Evolutionary conservation across 345 rosid species (phyloP).

Genomic region (Brassica nigra): DNA sequence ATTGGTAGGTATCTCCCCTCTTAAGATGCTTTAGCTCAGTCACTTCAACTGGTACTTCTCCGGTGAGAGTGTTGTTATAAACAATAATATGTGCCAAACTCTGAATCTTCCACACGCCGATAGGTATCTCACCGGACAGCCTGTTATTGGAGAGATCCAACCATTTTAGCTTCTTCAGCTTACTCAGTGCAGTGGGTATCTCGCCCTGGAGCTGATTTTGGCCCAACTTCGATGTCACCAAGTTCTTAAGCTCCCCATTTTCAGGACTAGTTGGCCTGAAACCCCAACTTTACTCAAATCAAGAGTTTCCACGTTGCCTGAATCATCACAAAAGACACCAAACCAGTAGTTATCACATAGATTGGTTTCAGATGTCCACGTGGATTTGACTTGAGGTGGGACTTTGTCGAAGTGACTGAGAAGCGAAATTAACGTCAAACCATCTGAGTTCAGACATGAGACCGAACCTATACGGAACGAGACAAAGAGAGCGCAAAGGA

Average conservation of each 20-base stretch:
- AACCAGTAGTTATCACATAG: conserved; percentile 58
- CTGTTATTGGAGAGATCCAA: conserved; percentile 59
- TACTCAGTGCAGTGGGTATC: conserved; percentile 65
- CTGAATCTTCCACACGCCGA: conserved; percentile 65
- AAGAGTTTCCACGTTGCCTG: conserved; percentile 42
- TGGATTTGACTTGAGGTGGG: conserved; percentile 44
- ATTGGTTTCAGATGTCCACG: conserved; percentile 57
- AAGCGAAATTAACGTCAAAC: conserved; percentile 55
- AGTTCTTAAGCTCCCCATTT: conserved; percentile 46
- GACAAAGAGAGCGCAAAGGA: conserved; percentile 27
- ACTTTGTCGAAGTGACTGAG: conserved; percentile 46
- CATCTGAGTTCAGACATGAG: conserved; percentile 51
- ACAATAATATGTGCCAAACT: conserved; percentile 51
- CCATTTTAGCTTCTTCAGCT: conserved; percentile 47
- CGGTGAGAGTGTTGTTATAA: conserved; percentile 64
- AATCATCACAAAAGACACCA: conserved; percentile 54
- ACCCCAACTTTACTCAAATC: conserved; percentile 50
- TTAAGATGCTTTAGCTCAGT: conserved; percentile 57
- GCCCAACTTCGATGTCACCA: conserved; percentile 44
- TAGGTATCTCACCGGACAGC: conserved; percentile 71
- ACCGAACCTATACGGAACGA: conserved; percentile 5
- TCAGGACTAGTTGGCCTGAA: conserved; percentile 59
- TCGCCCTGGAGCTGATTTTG: conserved; percentile 64
- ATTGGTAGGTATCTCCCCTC: conserved; percentile 62
- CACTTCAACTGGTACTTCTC: conserved; percentile 66